These are phyloP conservation scores for Pythium diclinum DNA, from an alignment of 352 stramenopile species.

Conservation along the genomic window DNA sequence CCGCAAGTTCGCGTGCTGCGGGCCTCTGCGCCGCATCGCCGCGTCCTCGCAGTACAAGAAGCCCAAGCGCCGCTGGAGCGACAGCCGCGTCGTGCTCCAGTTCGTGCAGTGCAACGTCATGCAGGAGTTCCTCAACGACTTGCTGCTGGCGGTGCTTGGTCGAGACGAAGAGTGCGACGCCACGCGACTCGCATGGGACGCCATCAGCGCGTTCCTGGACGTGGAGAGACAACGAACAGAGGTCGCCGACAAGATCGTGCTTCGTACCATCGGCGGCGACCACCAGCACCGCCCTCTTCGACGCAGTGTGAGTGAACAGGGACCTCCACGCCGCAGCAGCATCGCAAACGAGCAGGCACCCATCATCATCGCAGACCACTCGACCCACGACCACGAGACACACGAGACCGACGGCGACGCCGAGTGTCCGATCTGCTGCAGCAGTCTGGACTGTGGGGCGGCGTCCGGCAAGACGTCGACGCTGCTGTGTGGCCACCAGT, in stretches of 20 bases:
- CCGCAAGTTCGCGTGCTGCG: constrained; percentile 48
- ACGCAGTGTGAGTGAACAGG: constrained; percentile 21
- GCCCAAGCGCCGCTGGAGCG: constrained; percentile 34
- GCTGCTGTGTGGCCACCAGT: constrained; percentile 63
- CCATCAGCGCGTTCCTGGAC: constrained; percentile 55
- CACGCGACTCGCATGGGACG: constrained; percentile 30
- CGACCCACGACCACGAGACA: not conserved
- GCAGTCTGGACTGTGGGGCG: constrained; percentile 25
- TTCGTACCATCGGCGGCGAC: constrained; percentile 15
- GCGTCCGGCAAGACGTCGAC: constrained; percentile 39
- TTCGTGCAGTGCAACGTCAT: constrained; percentile 46
- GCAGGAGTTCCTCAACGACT: constrained; percentile 64
- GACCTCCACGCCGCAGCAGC: constrained; percentile 7
- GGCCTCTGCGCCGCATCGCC: constrained; percentile 48
- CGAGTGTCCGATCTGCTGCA: constrained; percentile 74
- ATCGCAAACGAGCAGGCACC: constrained; percentile 14
- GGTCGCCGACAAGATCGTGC: constrained; percentile 27
- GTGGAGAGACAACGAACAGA: constrained; percentile 27
- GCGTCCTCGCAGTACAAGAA: constrained; percentile 42
- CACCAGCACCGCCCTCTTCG: constrained; percentile 8
- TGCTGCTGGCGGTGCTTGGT: constrained; percentile 37
- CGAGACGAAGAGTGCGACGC: constrained; percentile 43
- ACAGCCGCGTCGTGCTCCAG: constrained; percentile 34
- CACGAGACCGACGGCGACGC: constrained; percentile 29
- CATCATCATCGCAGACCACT: constrained; percentile 1